phyloP scores from a whole-genome alignment of 257 asterid species.

The Nicotiana tabacum region DNA sequence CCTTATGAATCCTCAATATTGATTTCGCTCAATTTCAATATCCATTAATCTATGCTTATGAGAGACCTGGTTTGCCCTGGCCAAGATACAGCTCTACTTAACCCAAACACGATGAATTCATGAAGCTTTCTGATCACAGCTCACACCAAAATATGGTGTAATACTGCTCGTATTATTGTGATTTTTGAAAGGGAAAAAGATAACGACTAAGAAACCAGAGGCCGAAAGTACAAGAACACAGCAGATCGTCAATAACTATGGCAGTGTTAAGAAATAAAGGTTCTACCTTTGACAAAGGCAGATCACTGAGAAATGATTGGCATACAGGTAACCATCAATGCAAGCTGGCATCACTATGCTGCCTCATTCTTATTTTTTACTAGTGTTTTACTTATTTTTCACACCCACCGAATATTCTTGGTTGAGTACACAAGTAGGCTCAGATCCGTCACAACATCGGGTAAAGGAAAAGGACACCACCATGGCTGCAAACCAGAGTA shows the following conservation, averaged over 20 bases:
- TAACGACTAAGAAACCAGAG: background rate
- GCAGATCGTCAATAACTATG: too few species aligned
- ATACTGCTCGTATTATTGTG: background rate
- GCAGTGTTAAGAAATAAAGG: background rate
- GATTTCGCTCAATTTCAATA: too few species aligned
- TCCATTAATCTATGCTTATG: background rate
- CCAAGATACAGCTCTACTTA: background rate
- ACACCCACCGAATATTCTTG: background rate
- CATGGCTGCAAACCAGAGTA: constrained; percentile 9
- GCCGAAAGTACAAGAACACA: too few species aligned
- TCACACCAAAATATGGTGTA: background rate
- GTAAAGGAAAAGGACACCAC: background rate
- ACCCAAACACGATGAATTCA: background rate
- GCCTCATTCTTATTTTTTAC: background rate
- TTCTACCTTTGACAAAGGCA: background rate
- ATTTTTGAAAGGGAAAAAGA: background rate
- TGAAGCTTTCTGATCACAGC: too few species aligned
- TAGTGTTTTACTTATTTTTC: background rate
- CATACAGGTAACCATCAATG: background rate
- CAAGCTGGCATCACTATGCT: too few species aligned
- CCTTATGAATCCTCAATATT: too few species aligned
- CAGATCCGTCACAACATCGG: background rate
- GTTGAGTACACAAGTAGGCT: background rate
- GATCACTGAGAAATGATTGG: background rate
- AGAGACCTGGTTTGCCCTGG: background rate